These are phyloP conservation scores for Candida caryicola DNA, from an alignment of 805 yeast genomes.

Conservation along the genomic window DNA sequence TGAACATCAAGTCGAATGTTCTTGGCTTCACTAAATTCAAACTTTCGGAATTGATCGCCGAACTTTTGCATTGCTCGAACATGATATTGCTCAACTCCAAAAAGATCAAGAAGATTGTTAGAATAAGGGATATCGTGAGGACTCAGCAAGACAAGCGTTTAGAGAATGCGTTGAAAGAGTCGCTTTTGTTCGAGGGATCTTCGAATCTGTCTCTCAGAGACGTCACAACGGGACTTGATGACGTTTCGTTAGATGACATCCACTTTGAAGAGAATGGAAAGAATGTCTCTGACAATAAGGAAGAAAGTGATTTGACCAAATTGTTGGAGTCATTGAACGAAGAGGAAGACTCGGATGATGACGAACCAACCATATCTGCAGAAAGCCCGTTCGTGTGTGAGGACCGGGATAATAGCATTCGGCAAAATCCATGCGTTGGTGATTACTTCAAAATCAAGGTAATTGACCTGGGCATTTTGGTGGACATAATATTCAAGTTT, in stretches of 20 bases:
- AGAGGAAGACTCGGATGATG: conserved; percentile 42
- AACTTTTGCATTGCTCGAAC: conserved; percentile 93
- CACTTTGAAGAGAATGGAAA: conserved; percentile 16
- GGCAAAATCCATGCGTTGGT: conserved; percentile 73
- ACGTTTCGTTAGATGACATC: conserved; percentile 37
- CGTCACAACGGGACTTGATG: conserved; percentile 38
- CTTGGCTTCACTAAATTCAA: conserved; percentile 90
- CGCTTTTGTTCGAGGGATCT: conserved; percentile 7
- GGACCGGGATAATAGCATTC: conserved; percentile 29
- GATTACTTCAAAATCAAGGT: conserved; percentile 82
- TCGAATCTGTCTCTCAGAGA: conserved; percentile 15
- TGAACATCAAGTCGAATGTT: conserved; percentile 35
- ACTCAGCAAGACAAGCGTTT: conserved; percentile 41
- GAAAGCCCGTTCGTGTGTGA: conserved; percentile 43
- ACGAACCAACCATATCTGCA: conserved; percentile 42
- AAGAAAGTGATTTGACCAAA: conserved; percentile 15
- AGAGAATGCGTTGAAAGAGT: conserved; percentile 35
- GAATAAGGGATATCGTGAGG: conserved; percentile 67
- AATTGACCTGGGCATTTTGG: conserved; percentile 67
- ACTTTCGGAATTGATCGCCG: conserved; percentile 90
- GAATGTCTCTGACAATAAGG: conserved; percentile 22
- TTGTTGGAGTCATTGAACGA: conserved; percentile 24
- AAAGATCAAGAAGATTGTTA: conserved; percentile 63
- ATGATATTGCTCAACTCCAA: conserved; percentile 87
- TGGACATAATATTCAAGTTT: conserved; percentile 69